Conservation (phyloP, 805 yeast genomes). For the Diddensiella caesifluorescens region DNA sequence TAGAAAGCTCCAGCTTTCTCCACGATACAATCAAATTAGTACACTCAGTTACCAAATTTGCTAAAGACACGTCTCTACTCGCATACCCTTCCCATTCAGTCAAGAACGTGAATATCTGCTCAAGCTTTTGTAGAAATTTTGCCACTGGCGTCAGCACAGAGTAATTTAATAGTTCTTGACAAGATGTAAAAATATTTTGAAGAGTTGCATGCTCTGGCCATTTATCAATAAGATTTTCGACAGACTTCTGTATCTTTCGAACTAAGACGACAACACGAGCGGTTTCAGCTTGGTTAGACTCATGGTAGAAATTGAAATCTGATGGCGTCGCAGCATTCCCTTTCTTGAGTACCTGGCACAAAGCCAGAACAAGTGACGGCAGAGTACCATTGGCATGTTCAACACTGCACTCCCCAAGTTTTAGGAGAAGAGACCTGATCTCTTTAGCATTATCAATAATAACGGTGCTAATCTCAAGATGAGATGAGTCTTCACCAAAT, state of each 20-base stretch:
- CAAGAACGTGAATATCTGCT: constrained; percentile 75
- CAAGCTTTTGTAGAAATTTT: constrained; percentile 70
- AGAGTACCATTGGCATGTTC: neutral
- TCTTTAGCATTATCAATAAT: neutral
- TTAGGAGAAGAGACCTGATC: neutral
- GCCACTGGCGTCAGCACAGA: constrained; percentile 71
- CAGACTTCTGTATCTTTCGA: constrained; percentile 41
- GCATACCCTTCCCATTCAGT: constrained; percentile 95
- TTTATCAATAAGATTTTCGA: constrained; percentile 45
- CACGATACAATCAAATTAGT: constrained; percentile 75
- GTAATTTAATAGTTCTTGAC: constrained; percentile 58
- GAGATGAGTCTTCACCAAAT: neutral
- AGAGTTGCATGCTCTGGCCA: constrained; percentile 98
- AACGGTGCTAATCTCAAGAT: neutral
- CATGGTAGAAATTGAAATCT: constrained; percentile 60
- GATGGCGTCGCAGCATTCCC: neutral
- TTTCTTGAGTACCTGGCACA: neutral
- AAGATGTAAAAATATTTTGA: constrained; percentile 56
- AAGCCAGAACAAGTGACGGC: neutral
- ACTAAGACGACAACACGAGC: constrained; percentile 50
- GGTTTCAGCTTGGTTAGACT: constrained; percentile 55
- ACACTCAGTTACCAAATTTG: constrained; percentile 48
- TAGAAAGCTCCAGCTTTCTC: constrained; percentile 80
- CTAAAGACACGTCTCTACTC: constrained; percentile 64
- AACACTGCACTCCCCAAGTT: neutral